phyloP scores from a whole-genome alignment of 169 alveolate species.

The Theileria equi region DNA sequence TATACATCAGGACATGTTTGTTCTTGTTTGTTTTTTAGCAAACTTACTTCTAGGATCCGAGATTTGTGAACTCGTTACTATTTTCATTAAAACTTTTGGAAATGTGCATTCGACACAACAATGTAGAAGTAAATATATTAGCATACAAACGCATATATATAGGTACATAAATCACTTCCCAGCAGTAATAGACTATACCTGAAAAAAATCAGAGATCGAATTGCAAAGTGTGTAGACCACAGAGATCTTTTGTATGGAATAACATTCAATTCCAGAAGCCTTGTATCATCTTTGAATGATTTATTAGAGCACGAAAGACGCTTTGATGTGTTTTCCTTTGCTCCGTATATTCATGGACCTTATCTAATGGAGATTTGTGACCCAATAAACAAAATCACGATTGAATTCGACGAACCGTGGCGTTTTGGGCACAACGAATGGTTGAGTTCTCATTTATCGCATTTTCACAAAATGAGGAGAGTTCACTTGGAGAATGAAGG shows the following conservation, averaged over 20 bases:
- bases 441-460: not conserved
- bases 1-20: too few species aligned
- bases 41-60: too few species aligned
- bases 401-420: constrained; percentile 3
- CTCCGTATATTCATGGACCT: constrained; percentile 60
- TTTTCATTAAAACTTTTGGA: constrained; percentile 7
- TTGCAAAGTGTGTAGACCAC: constrained; percentile 1
- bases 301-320: too few species aligned
- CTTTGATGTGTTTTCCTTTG: too few species aligned
- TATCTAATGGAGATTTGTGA: constrained; percentile 38
- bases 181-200: not conserved
- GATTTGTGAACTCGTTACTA: too few species aligned
- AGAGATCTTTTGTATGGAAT: not conserved
- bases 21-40: too few species aligned
- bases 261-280: not conserved
- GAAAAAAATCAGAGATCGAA: not conserved
- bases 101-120: constrained; percentile 11
- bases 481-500: constrained; percentile 31
- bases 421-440: constrained; percentile 1
- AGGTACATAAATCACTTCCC: constrained; percentile 3
- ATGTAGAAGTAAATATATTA: not conserved
- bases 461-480: constrained; percentile 20
- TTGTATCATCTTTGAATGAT: too few species aligned
- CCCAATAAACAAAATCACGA: constrained; percentile 26
- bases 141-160: not conserved